Percentiles rank a stretch among this genome's conserved stretches.
phyloP scores from a whole-genome alignment of 345 rosid genomes.

The Psidium guajava region DNA sequence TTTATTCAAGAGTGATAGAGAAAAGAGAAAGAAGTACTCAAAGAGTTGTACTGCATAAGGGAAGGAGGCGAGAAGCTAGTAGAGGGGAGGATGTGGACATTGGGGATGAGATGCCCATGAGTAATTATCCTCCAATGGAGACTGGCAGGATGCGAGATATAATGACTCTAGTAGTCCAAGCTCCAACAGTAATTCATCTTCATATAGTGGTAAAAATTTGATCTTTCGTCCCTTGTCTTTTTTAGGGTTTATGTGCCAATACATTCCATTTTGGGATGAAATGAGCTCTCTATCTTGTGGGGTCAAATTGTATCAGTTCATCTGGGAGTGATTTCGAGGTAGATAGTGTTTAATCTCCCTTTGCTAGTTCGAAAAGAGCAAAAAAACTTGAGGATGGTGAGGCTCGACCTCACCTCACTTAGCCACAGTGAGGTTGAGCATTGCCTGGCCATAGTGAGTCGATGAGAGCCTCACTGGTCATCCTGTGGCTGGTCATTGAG shows the following conservation, averaged over 20 bases:
- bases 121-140: slow-evolving; percentile 28
- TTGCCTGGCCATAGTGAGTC: no score
- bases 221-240: neutral
- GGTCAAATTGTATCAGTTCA: slow-evolving; percentile 30
- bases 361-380: slow-evolving; percentile 15
- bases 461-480: no score
- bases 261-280: neutral
- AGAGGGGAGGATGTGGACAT: slow-evolving; percentile 41
- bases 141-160: slow-evolving; percentile 22
- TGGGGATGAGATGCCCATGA: slow-evolving; percentile 27
- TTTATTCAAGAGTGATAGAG: neutral
- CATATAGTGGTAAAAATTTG: slow-evolving; percentile 18
- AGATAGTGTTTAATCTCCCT: slow-evolving; percentile 21
- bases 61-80: slow-evolving; percentile 10
- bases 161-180: slow-evolving; percentile 15
- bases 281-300: slow-evolving; percentile 3
- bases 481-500: no score
- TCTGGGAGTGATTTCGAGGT: slow-evolving; percentile 27
- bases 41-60: neutral
- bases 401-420: no score
- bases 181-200: slow-evolving; percentile 17
- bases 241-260: neutral
- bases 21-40: slow-evolving; percentile 7
- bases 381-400: neutral
- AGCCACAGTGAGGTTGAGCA: no score